A percentile compares a stretch with the other conserved stretches of the same genome.
Conservation (phyloP, 2,329 filamentous ascomycete genomes). For the Colletotrichum lindemuthianum region DNA sequence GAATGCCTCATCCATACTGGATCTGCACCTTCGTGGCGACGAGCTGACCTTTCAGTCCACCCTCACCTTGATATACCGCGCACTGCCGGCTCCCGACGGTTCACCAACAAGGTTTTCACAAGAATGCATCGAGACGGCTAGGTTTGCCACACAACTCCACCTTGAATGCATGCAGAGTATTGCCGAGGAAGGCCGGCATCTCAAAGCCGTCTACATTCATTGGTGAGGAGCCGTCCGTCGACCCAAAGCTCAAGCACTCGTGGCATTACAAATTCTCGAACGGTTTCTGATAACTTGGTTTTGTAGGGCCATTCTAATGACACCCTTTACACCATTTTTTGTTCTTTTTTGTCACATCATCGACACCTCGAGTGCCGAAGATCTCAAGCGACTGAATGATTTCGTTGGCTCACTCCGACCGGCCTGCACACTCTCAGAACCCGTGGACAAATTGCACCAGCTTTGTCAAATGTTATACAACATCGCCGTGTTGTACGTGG, state of each 20-base stretch:
- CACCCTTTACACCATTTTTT: constrained; percentile 69
- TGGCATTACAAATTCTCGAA: not conserved
- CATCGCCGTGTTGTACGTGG: constrained; percentile 70
- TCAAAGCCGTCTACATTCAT: constrained; percentile 60
- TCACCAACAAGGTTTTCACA: constrained; percentile 56
- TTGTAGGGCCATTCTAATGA: constrained; percentile 62
- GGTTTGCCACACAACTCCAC: constrained; percentile 59
- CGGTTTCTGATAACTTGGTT: constrained; percentile 32
- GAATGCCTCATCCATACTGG: constrained; percentile 52
- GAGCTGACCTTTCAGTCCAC: constrained; percentile 59
- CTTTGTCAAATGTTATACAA: constrained; percentile 70
- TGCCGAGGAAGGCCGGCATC: constrained; percentile 48
- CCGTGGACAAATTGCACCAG: constrained; percentile 61
- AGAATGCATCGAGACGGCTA: constrained; percentile 60
- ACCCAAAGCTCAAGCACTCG: not conserved
- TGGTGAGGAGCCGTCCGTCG: constrained; percentile 51
- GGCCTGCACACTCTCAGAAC: constrained; percentile 29
- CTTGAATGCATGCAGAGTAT: constrained; percentile 52
- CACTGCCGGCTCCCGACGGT: constrained; percentile 57
- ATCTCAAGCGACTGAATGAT: constrained; percentile 64
- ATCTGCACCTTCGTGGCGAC: constrained; percentile 57
- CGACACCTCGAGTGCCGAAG: constrained; percentile 61
- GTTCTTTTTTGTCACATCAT: constrained; percentile 68
- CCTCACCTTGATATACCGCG: constrained; percentile 62
- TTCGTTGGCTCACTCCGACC: constrained; percentile 59